Base-by-base conservation (phyloP, 108 stramenopile genomes). In the Schizochytrium sp. region DNA sequence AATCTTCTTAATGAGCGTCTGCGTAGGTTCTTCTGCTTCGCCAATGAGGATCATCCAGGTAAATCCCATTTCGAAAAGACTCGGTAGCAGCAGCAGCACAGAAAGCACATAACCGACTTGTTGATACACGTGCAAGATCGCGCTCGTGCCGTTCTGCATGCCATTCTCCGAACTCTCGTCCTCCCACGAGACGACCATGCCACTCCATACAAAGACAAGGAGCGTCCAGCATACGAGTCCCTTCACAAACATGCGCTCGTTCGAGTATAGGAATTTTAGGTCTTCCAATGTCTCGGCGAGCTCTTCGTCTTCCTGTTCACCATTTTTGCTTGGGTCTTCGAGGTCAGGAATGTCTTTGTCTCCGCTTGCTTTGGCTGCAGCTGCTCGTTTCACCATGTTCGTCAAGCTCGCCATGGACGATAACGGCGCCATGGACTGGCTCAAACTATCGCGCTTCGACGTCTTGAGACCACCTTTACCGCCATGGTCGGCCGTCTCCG, bases 161-260 rank as follows among this genome's bases (percentile, higher is more conserved):
- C 6, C 23, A 12, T 12, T n/a, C 48, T 12, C 51, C 10, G 8
- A 2, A 8, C 41, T 41, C 45, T 83, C 76, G 28, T 83, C 76
- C 48, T 83, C 23, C 3, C 18, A 18, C 76, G 51, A 25, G 16
- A 83, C 12, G 14, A 12, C 3, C 18, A 83, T 53, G 76, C 76
- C 76, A 14, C 12, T 6, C 76, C 76, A 83, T 45, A 53, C 76
- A 28, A 83, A 83, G 19, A 83, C 76, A 53, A 83, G 48, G 48
- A 83, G 76, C 12, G 76, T 83, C 76, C 76, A 83, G 76, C 76
- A 83, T 1, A 83, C 76, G 19, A 83, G 76, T 2, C 76, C 76
- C 28, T 83, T 83, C 43, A 53, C 51, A 47, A 83, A 53, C 76
- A 83, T 47, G 43, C 44, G 44, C 48, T 47, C 45, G 25, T 83